These are phyloP conservation scores for Entoloma clypeatum DNA, from an alignment of 1,284 basidiomycete genomes.

Conservation along the genomic window DNA sequence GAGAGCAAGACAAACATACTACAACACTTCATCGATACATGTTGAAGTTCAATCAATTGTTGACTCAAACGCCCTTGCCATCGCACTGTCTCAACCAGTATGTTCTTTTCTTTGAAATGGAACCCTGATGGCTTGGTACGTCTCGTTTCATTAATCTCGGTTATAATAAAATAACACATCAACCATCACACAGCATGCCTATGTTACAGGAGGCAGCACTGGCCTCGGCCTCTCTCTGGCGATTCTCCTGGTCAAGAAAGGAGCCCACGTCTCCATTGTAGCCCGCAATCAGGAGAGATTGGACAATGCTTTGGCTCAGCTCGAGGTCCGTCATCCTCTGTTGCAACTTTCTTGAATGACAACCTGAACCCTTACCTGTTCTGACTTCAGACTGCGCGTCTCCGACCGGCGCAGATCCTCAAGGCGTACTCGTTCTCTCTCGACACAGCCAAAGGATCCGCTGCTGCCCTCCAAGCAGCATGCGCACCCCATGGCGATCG, in stretches of 20 bases:
- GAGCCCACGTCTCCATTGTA: slow-evolving; percentile 80
- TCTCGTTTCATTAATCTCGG: slow-evolving; percentile 1
- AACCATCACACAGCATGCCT: slow-evolving; percentile 52
- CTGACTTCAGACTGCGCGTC: slow-evolving; percentile 38
- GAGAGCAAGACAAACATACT: too few relatives aligned
- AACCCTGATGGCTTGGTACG: slow-evolving; percentile 38
- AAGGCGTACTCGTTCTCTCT: slow-evolving; percentile 61
- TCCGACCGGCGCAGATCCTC: slow-evolving; percentile 52
- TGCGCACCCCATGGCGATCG: slow-evolving; percentile 47
- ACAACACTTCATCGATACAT: too few relatives aligned
- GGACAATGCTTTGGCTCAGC: slow-evolving; percentile 48
- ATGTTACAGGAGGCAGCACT: slow-evolving; percentile 79
- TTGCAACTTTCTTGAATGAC: not conserved
- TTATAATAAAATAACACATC: slow-evolving; percentile 1
- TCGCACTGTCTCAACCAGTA: too few relatives aligned
- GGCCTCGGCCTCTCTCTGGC: slow-evolving; percentile 78
- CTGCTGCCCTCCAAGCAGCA: slow-evolving; percentile 56
- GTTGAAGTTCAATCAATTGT: too few relatives aligned
- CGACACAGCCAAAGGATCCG: slow-evolving; percentile 43
- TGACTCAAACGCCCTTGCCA: too few relatives aligned
- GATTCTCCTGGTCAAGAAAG: slow-evolving; percentile 56
- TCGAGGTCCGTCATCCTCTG: slow-evolving; percentile 50
- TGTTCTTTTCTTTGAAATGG: slow-evolving; percentile 38
- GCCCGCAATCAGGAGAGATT: slow-evolving; percentile 66
- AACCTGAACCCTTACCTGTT: not conserved